Evolutionary conservation across 192 early-diverging fungal species (phyloP), one percentile per base, ranked within the genome.

Genomic region (Gonapodya sp.): DNA sequence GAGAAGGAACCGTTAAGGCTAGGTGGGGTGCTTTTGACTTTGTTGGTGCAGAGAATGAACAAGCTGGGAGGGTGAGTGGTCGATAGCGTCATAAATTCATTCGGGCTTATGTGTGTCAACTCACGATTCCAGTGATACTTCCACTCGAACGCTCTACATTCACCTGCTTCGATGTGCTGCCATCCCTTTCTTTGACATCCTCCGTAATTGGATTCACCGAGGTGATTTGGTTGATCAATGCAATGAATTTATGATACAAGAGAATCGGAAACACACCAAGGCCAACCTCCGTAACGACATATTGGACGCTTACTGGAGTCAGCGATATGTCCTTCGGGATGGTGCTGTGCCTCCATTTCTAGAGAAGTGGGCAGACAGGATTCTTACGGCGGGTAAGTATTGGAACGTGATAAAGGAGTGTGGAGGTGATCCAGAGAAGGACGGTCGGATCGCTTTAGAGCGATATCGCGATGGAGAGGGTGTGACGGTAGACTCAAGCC

Each of bases 171-270:
- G 90, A 79, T 86, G 91, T 81, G 88, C 96, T 1, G 88, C 92
- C 0, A 89, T 92, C 37, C 97, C 97, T 0, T 99, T 95, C 81
- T 86, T 94, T 73, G 80, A 84, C 24, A 97, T 96, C 84, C 87
- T 99, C 32, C 85, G 92, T 35, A 88, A 88, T 73, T 99, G 98
- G 98, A 94, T 98, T 79, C 90, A 92, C 81, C 88, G 87, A 18
- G 98, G 98, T 34, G 92, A 95, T 83, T 92, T 99, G 32, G 86
- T 90, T n/a, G 96, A 97, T 83, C 90, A 93, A 24, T 87, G 92
- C 73, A 90, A 93, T 81, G 98, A 99, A 83, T 99, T 98, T 83
- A 95, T 99, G 93, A 89, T 99, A 35, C 87, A 91, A 36, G 93
- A 94, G 81, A 90, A 18, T 35, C 84, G 86, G 77, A 88, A 88